These are phyloP conservation scores for Ustilago nuda DNA, from an alignment of 1,284 basidiomycete genomes.

Conservation along the genomic window DNA sequence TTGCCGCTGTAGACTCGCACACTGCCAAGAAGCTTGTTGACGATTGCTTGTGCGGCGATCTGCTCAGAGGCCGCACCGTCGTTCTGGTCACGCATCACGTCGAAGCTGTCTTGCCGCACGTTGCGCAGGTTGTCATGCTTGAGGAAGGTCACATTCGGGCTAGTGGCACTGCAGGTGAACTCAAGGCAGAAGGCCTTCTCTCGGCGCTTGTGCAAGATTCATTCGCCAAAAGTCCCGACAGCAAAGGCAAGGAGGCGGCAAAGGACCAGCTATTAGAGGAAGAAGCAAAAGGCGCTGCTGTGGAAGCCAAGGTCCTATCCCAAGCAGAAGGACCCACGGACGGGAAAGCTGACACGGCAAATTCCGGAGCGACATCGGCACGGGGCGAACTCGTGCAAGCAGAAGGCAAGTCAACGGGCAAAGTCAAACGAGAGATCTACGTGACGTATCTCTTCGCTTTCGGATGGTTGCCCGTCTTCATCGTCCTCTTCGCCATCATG, in stretches of 20 bases:
- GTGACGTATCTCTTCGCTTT: slow-evolving; percentile 77
- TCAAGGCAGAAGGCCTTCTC: slow-evolving; percentile 59
- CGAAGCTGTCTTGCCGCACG: slow-evolving; percentile 39
- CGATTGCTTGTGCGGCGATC: slow-evolving; percentile 43
- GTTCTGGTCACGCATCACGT: slow-evolving; percentile 78
- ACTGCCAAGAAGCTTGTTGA: slow-evolving; percentile 72
- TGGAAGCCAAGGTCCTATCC: slow-evolving; percentile 23
- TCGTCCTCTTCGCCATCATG: slow-evolving; percentile 30
- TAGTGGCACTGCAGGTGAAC: slow-evolving; percentile 73
- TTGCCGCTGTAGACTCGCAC: slow-evolving; percentile 74
- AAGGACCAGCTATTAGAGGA: slow-evolving; percentile 34
- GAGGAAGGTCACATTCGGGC: slow-evolving; percentile 32
- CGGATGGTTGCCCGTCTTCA: slow-evolving; percentile 30
- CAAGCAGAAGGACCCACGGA: slow-evolving; percentile 12
- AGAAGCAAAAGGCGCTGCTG: slow-evolving; percentile 35
- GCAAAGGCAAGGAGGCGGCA: slow-evolving; percentile 45
- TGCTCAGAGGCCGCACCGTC: slow-evolving; percentile 74
- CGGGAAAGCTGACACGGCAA: slow-evolving; percentile 4
- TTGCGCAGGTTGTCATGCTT: slow-evolving; percentile 56
- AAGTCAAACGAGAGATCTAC: slow-evolving; percentile 83
- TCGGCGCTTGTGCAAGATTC: slow-evolving; percentile 59
- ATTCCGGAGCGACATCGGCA: slow-evolving; percentile 14
- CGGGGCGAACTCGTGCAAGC: slow-evolving; percentile 75
- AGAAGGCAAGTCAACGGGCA: slow-evolving; percentile 79
- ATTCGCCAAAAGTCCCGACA: slow-evolving; percentile 39